A percentile compares a stretch with the other conserved stretches of the same genome.
These are phyloP conservation scores for Phytopythium mirpurense DNA, from an alignment of 352 stramenopile genomes.

Conservation along the genomic window DNA sequence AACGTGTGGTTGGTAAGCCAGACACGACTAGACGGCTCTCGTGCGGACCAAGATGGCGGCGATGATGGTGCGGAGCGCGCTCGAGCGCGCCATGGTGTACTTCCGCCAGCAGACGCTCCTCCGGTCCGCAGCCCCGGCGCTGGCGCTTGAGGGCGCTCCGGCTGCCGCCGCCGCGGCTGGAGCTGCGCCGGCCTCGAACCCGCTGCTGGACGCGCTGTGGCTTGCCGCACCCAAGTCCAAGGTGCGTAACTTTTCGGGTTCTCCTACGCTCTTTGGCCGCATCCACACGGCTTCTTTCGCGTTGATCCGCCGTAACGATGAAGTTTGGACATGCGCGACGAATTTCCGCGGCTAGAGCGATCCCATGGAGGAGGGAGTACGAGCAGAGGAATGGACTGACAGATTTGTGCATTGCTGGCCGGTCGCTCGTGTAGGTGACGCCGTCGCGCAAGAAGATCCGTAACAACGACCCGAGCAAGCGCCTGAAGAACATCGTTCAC, in stretches of 20 bases:
- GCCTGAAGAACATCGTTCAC: slow-evolving; percentile 89
- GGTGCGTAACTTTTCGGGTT: too few relatives aligned
- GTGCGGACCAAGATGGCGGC: slow-evolving; percentile 31
- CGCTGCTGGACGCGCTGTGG: slow-evolving; percentile 73
- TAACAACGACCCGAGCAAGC: slow-evolving; percentile 86
- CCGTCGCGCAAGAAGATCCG: slow-evolving; percentile 82
- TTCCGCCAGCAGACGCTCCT: slow-evolving; percentile 48
- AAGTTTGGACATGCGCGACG: too few relatives aligned
- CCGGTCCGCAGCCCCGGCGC: slow-evolving; percentile 24
- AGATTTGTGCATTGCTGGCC: slow-evolving; percentile 8
- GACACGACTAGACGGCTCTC: background rate
- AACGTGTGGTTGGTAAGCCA: background rate
- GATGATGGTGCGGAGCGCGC: slow-evolving; percentile 59
- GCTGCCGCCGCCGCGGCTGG: slow-evolving; percentile 9
- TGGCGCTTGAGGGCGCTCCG: slow-evolving; percentile 28
- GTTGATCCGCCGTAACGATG: too few relatives aligned
- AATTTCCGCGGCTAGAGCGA: too few relatives aligned
- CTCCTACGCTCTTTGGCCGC: too few relatives aligned
- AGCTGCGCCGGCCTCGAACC: slow-evolving; percentile 34
- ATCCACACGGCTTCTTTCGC: too few relatives aligned
- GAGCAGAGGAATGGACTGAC: too few relatives aligned
- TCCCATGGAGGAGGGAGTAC: too few relatives aligned
- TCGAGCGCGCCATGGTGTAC: slow-evolving; percentile 60
- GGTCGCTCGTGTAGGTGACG: slow-evolving; percentile 82
- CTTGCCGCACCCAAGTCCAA: slow-evolving; percentile 84